Base-by-base conservation (phyloP, 1,284 basidiomycete species). In the Meripilus lineatus region DNA sequence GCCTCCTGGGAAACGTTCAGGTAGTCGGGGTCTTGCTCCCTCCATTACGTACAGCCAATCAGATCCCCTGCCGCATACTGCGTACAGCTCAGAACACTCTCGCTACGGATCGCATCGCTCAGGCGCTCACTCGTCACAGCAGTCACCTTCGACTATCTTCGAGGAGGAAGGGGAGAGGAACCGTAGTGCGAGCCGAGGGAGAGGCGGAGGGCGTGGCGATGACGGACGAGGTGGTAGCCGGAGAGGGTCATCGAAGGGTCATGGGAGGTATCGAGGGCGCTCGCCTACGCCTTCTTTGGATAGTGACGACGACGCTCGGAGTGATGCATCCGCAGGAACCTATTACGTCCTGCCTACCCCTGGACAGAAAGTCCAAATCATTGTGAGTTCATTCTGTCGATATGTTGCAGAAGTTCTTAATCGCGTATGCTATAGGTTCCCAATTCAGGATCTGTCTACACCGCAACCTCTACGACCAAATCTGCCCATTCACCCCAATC, bases 291-390 rank as follows among this genome's bases (percentile, higher is more conserved):
- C 54, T 11, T 44, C 52, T 21, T 5, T 8, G 6, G 20, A 22
- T 15, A 10, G 10, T 30, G 25, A 30, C 10, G 38, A 40, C 17
- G 71, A 77, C 20, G 61, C 65, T 5, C 64, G 59, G 26, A 81
- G 72, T 51, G 63, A 68, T 13, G 73, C 72, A 32, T 81, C 80
- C 8, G 79, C 73, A 15, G 77, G 80, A 57, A 85, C 83, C 5
- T 86, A 85, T 65, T 85, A 84, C 58, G 76, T 85, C 50, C 68
- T 84, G 23, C 80, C 81, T 4, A 70, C 72, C 11, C 72, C 75
- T 8, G 79, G 79, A 17, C 81, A 84, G 58, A 86, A 84, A 53
- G 74, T 84, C 45, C 80, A 79, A 56, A 72, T 84, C 50, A 70
- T 86, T 55, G 84, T 85, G 62, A 70, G 83, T 77, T 14, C 20